Conservation (phyloP, 306 rosid genomes). For the Cicer pinnatifidum region DNA sequence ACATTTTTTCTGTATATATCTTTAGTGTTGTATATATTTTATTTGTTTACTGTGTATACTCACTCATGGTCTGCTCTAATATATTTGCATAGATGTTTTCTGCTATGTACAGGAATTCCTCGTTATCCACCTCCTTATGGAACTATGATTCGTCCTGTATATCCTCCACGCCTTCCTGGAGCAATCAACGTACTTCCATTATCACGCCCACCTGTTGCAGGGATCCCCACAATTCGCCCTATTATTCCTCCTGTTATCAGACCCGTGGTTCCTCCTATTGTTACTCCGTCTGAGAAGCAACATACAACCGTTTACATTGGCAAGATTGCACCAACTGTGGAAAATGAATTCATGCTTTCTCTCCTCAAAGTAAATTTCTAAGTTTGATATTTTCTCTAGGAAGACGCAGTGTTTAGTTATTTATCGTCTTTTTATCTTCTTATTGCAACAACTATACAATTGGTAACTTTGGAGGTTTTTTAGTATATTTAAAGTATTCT, state of each 20-base stretch:
- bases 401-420: conserved; percentile 15
- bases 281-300: conserved; percentile 80
- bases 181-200: conserved; percentile 71
- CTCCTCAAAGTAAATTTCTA: conserved; percentile 73
- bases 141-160: conserved; percentile 73
- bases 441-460: neutral
- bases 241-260: conserved; percentile 73
- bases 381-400: conserved; percentile 27
- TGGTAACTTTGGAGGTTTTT: neutral
- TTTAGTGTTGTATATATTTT: conserved; percentile 45
- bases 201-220: conserved; percentile 81
- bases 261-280: conserved; percentile 71
- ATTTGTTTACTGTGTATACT: conserved; percentile 37
- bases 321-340: conserved; percentile 90
- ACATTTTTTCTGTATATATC: conserved; percentile 46
- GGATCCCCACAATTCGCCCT: conserved; percentile 84
- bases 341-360: conserved; percentile 81
- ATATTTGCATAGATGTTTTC: conserved; percentile 68
- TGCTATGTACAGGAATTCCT: conserved; percentile 78
- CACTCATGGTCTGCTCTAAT: conserved; percentile 59
- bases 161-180: conserved; percentile 81
- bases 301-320: conserved; percentile 90
- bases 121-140: conserved; percentile 86
- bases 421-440: conserved; percentile 14
- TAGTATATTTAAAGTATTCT: conserved; percentile 23